Conservation (phyloP, 2,329 filamentous ascomycete genomes). For the Cladosporium colombiae region DNA sequence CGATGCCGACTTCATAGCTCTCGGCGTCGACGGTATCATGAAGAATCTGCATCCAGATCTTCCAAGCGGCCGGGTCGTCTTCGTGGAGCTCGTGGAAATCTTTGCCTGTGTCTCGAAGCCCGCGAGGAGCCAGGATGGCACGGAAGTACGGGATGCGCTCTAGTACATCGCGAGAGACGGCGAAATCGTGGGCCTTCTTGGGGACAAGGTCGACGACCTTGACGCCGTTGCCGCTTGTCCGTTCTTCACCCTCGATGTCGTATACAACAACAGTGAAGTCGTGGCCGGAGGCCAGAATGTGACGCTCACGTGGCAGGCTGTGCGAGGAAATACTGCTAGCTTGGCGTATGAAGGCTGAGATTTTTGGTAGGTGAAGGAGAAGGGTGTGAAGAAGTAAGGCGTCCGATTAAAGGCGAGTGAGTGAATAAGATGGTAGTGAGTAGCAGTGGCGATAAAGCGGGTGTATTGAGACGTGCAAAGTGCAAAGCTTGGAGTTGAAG, state of each 20-base stretch:
- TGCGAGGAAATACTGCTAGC: background rate
- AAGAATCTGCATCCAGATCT: constrained; percentile 24
- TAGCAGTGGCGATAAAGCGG: too few species aligned
- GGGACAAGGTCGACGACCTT: background rate
- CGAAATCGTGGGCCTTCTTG: background rate
- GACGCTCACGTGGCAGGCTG: background rate
- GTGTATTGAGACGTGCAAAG: background rate
- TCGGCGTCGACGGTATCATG: constrained; percentile 7
- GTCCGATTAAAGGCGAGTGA: too few species aligned
- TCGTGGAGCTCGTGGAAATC: background rate
- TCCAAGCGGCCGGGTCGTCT: background rate
- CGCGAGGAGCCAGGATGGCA: background rate
- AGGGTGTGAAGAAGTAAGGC: too few species aligned
- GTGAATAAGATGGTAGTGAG: too few species aligned
- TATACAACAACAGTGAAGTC: background rate
- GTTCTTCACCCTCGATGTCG: background rate
- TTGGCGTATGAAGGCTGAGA: too few species aligned
- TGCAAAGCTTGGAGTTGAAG: background rate
- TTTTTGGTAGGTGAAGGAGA: too few species aligned
- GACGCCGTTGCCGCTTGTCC: background rate
- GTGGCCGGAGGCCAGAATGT: background rate
- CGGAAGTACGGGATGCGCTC: background rate
- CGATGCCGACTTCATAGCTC: constrained; percentile 15
- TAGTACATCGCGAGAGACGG: background rate
- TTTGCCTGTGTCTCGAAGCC: background rate